These are phyloP conservation scores for Xylaria arbuscula DNA, from an alignment of 2,329 filamentous ascomycete genomes.

Conservation along the genomic window DNA sequence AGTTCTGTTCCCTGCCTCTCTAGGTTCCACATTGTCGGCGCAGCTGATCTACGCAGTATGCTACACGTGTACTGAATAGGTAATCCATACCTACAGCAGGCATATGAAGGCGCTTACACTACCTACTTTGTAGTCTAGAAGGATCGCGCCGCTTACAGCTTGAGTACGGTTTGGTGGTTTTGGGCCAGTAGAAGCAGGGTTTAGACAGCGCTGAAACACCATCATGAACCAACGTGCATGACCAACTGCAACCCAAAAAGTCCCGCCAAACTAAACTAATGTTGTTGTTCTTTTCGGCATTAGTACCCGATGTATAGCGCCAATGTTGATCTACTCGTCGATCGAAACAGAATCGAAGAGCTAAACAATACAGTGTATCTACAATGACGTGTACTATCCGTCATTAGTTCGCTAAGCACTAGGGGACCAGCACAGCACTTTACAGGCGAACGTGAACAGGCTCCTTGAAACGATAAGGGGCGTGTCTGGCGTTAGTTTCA, in stretches of 20 bases:
- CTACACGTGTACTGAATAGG: neutral
- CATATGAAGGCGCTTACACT: neutral
- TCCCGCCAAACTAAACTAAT: neutral
- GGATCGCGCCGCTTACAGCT: slow-evolving; percentile 22
- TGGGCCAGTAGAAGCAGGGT: neutral
- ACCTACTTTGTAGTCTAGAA: slow-evolving; percentile 1
- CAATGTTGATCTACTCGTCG: slow-evolving; percentile 6
- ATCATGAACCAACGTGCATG: slow-evolving; percentile 11
- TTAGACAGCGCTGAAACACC: slow-evolving; percentile 23
- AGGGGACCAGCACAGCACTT: neutral
- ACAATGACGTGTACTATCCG: neutral
- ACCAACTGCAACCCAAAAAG: neutral
- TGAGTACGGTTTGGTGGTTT: slow-evolving; percentile 7
- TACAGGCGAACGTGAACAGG: slow-evolving; percentile 1
- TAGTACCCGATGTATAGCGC: slow-evolving; percentile 17
- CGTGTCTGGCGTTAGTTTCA: slow-evolving; percentile 23
- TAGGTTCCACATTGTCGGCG: slow-evolving; percentile 22
- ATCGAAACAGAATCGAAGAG: neutral
- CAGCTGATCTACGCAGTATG: neutral
- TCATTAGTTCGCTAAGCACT: slow-evolving; percentile 4
- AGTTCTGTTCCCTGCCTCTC: neutral
- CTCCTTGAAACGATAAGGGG: slow-evolving; percentile 17
- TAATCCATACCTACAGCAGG: neutral
- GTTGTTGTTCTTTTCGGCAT: neutral
- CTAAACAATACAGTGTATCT: neutral